Percentiles rank a stretch among this genome's conserved stretches.
phyloP scores from a whole-genome alignment of 768 basidiomycete species.

The Mycena capillaripes region DNA sequence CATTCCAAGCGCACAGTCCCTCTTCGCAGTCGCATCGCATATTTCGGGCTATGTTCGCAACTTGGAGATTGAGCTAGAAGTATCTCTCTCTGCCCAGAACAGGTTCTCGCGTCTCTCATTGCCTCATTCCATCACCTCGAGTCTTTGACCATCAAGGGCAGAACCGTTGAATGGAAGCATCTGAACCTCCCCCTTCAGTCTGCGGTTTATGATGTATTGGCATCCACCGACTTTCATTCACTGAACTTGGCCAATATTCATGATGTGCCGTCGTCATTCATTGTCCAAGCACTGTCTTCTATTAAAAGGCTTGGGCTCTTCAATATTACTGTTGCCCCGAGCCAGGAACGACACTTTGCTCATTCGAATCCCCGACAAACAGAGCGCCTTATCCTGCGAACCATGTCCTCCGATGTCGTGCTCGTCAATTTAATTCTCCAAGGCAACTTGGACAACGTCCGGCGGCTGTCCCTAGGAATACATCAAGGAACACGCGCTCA shows the following conservation, averaged over 20 bases:
- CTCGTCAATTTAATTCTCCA: background rate
- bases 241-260: background rate
- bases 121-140: background rate
- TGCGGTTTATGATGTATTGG: background rate
- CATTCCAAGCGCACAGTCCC: background rate
- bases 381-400: background rate
- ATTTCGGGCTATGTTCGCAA: background rate
- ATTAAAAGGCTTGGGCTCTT: background rate
- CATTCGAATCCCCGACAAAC: too few relatives aligned
- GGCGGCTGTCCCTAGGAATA: background rate
- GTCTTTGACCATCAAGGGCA: background rate
- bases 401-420: background rate
- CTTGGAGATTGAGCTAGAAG: background rate
- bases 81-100: background rate
- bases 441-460: background rate
- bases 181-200: background rate
- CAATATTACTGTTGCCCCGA: background rate
- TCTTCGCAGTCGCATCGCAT: background rate
- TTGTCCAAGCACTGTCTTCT: background rate
- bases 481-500: background rate
- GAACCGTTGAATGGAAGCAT: background rate
- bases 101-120: background rate
- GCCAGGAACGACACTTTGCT: background rate
- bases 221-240: background rate
- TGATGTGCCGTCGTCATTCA: background rate